Conservation (phyloP, 2,329 filamentous ascomycete genomes). For the Fusarium napiforme region DNA sequence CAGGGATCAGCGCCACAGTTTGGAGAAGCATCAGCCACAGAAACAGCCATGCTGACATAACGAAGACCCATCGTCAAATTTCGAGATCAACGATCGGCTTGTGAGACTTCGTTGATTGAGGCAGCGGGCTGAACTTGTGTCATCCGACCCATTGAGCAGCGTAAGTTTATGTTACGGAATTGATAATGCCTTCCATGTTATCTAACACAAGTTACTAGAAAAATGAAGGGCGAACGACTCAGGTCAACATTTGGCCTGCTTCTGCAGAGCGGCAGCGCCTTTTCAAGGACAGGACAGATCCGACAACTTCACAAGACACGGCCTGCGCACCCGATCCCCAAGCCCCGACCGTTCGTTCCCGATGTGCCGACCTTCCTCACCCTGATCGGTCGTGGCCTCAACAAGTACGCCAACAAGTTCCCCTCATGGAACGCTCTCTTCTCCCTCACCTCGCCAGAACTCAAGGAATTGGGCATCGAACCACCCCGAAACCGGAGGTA, state of each 20-base stretch:
- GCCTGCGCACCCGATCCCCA: constrained; percentile 62
- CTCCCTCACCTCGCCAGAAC: constrained; percentile 78
- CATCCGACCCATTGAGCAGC: constrained; percentile 38
- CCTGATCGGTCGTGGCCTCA: constrained; percentile 88
- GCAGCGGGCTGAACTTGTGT: constrained; percentile 33
- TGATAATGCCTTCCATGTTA: background rate
- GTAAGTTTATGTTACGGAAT: constrained; percentile 16
- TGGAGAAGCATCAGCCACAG: background rate
- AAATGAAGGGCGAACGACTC: constrained; percentile 50
- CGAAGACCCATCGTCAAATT: constrained; percentile 43
- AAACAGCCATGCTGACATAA: constrained; percentile 51
- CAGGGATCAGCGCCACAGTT: constrained; percentile 28
- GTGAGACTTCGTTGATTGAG: constrained; percentile 34
- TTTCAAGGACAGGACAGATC: constrained; percentile 50
- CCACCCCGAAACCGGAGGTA: constrained; percentile 85
- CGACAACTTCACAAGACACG: constrained; percentile 58
- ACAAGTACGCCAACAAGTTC: constrained; percentile 85
- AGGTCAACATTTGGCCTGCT: constrained; percentile 49
- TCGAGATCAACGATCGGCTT: constrained; percentile 39
- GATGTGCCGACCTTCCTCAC: constrained; percentile 87
- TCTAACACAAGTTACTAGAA: constrained; percentile 27
- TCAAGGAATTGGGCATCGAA: constrained; percentile 87
- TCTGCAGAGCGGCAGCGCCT: constrained; percentile 46
- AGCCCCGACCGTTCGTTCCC: constrained; percentile 85
- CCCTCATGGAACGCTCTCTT: constrained; percentile 92